Evolutionary conservation across 495 filamentous ascomycete species (phyloP).

Genomic region (Daldinia vernicosa): DNA sequence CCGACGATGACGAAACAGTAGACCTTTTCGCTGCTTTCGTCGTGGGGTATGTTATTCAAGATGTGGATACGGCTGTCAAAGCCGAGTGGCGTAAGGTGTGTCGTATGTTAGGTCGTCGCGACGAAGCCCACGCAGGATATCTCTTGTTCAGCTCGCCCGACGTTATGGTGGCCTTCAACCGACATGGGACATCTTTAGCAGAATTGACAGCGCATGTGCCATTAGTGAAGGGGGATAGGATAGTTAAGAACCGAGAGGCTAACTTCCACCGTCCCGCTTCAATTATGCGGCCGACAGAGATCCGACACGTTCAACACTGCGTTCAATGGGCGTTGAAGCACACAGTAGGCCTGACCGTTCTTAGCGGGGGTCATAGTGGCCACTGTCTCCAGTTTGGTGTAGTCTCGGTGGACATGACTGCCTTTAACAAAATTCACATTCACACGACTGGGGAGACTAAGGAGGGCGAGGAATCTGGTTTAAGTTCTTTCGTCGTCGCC

Average conservation of each 20-base stretch:
- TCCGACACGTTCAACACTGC: constrained; percentile 64
- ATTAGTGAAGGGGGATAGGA: constrained; percentile 45
- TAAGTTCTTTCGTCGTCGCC: constrained; percentile 46
- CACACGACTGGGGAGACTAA: constrained; percentile 33
- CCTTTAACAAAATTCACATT: constrained; percentile 64
- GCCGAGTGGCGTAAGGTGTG: constrained; percentile 62
- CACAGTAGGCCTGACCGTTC: constrained; percentile 57
- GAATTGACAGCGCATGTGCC: constrained; percentile 62
- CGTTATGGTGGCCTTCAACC: constrained; percentile 63
- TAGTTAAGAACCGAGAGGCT: constrained; percentile 65
- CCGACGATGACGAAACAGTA: constrained; percentile 59
- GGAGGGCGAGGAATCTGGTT: not conserved
- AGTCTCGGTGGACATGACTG: constrained; percentile 66
- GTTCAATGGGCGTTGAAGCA: constrained; percentile 68
- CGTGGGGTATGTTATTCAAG: constrained; percentile 57
- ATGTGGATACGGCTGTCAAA: constrained; percentile 50
- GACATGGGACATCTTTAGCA: constrained; percentile 57
- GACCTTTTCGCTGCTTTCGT: constrained; percentile 65
- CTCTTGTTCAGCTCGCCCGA: constrained; percentile 64
- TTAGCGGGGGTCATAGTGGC: constrained; percentile 69
- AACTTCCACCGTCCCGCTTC: constrained; percentile 55
- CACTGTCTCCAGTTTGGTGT: constrained; percentile 65
- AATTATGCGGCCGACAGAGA: constrained; percentile 58
- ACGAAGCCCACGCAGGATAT: constrained; percentile 51
- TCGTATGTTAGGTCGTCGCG: constrained; percentile 58